A percentile compares a stretch with the other conserved stretches of the same genome.
Conservation (phyloP, 2,329 filamentous ascomycete species). For the Tolypocladium tropicale region DNA sequence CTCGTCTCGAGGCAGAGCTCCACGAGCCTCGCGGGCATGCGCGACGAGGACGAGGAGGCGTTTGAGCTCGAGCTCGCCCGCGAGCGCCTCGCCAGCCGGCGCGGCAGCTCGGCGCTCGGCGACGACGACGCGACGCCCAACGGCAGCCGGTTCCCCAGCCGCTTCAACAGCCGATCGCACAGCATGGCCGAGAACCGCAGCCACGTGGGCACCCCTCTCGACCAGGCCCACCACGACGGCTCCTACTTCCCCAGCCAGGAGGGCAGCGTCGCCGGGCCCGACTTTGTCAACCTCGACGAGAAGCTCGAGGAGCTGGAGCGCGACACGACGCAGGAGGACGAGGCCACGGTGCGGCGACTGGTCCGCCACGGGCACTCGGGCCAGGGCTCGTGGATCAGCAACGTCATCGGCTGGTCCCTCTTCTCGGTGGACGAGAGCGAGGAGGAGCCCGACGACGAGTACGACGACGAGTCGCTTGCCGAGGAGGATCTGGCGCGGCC, state of each 20-base stretch:
- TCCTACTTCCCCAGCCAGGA: conserved; percentile 32
- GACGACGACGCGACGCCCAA: conserved; percentile 26
- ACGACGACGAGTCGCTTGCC: conserved; percentile 17
- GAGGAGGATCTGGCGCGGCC: conserved; percentile 16
- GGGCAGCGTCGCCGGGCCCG: conserved; percentile 39
- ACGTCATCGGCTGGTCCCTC: conserved; percentile 47
- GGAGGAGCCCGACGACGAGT: conserved; percentile 34
- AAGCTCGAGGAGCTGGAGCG: conserved; percentile 43
- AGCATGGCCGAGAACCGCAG: conserved; percentile 23
- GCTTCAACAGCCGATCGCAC: conserved; percentile 32
- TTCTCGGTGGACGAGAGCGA: conserved; percentile 54
- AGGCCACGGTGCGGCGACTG: conserved; percentile 46
- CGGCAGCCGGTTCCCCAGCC: conserved; percentile 38
- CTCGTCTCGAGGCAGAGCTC: conserved; percentile 55
- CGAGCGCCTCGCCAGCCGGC: conserved; percentile 37
- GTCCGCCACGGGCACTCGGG: conserved; percentile 42
- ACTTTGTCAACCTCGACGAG: conserved; percentile 54
- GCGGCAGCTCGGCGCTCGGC: conserved; percentile 29
- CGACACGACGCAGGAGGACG: conserved; percentile 43
- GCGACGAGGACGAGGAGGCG: conserved; percentile 41
- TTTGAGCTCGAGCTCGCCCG: conserved; percentile 40
- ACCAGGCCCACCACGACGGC: conserved; percentile 21
- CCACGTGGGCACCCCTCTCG: conserved; percentile 34
- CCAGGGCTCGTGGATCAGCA: conserved; percentile 48
- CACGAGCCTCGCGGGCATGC: conserved; percentile 45